Evolutionary conservation across 345 rosid species (phyloP).

Genomic region (Citrus australasica): DNA sequence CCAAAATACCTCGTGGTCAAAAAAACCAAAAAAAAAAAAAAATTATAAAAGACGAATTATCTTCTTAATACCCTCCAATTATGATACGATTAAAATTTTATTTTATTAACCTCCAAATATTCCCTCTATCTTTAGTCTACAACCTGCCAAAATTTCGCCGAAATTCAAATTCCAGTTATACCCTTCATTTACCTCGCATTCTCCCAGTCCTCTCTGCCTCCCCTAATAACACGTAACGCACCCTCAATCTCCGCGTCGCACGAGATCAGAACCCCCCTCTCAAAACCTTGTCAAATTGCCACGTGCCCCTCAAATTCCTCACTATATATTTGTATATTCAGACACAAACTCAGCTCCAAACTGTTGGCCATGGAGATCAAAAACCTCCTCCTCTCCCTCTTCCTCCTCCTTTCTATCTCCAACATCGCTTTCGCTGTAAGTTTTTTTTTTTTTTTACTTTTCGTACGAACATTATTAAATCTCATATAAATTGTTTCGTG

Average conservation of each 20-base stretch:
- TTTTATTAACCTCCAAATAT: too few relatives aligned
- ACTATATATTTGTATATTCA: background rate
- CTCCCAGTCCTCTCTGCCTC: too few relatives aligned
- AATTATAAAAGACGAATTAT: too few relatives aligned
- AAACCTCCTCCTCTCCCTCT: background rate
- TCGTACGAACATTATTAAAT: too few relatives aligned
- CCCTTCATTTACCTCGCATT: background rate
- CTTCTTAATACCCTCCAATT: too few relatives aligned
- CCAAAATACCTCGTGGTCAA: too few relatives aligned
- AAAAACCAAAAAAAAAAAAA: too few relatives aligned
- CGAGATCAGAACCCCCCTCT: background rate
- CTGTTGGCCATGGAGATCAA: constrained; percentile 6
- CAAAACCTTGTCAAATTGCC: background rate
- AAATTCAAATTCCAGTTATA: background rate
- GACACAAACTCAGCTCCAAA: background rate
- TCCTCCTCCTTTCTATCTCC: constrained; percentile 25
- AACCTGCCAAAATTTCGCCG: background rate
- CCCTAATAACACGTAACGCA: background rate
- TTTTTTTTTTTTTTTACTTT: background rate
- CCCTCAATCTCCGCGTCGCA: too few relatives aligned
- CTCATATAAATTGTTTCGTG: background rate
- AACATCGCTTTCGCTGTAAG: constrained; percentile 21
- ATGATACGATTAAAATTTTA: too few relatives aligned
- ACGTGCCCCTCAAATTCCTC: background rate
- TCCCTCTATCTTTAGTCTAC: background rate